phyloP scores from a whole-genome alignment of 768 basidiomycete genomes.

The Lactifluus hygrophoroides region DNA sequence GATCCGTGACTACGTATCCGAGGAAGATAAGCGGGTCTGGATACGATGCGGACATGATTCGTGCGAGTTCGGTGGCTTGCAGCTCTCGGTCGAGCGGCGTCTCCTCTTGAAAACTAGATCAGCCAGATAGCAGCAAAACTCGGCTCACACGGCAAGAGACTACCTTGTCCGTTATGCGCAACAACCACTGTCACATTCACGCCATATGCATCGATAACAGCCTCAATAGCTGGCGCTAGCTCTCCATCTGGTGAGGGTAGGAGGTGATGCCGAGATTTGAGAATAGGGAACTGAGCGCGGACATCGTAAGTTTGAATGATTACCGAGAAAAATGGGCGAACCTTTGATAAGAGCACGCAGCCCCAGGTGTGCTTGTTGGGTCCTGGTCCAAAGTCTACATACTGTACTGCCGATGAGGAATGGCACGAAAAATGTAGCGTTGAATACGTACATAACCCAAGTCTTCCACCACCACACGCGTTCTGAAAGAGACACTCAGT shows the following conservation, averaged over 20 bases:
- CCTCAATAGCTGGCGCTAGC: constrained; percentile 85
- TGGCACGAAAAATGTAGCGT: not conserved
- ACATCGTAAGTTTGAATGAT: not conserved
- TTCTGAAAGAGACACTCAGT: constrained; percentile 34
- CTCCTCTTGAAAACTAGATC: constrained; percentile 51
- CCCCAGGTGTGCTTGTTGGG: constrained; percentile 90
- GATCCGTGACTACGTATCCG: constrained; percentile 72
- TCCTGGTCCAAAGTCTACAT: constrained; percentile 84
- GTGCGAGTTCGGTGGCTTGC: constrained; percentile 71
- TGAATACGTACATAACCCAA: constrained; percentile 62
- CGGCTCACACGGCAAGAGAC: not conserved
- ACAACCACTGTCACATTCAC: constrained; percentile 76
- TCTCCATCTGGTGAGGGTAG: constrained; percentile 82
- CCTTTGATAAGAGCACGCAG: constrained; percentile 73
- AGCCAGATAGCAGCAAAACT: not conserved
- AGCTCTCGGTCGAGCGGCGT: constrained; percentile 82
- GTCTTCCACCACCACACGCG: constrained; percentile 67
- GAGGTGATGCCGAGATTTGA: constrained; percentile 78
- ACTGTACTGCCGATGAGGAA: constrained; percentile 33
- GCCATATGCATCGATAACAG: constrained; percentile 71
- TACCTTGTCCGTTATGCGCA: constrained; percentile 87
- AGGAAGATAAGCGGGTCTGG: constrained; percentile 72
- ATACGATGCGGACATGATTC: constrained; percentile 63
- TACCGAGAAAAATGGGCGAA: constrained; percentile 19
- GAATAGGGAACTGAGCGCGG: constrained; percentile 65